Percentiles rank a stretch among this genome's conserved stretches.
Evolutionary conservation across 305 asterid genomes (phyloP).

Genomic region (Solanum hybrid): DNA sequence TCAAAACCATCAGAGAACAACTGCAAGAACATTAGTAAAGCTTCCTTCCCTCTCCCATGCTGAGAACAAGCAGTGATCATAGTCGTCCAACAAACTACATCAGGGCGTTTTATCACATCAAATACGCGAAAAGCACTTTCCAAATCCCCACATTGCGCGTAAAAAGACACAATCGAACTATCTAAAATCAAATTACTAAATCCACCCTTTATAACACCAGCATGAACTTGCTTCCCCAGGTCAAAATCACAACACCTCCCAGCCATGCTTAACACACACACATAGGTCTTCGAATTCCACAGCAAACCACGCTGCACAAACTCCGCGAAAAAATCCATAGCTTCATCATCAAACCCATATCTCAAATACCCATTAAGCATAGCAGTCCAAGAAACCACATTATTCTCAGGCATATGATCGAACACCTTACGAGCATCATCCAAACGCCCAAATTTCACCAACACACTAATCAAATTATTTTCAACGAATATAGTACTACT

Average conservation of each 20-base stretch:
- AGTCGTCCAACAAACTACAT: slow-evolving; percentile 79
- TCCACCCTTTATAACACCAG: slow-evolving; percentile 40
- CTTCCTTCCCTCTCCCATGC: slow-evolving; percentile 41
- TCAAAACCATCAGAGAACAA: slow-evolving; percentile 59
- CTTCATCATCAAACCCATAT: slow-evolving; percentile 41
- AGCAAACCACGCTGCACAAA: slow-evolving; percentile 40
- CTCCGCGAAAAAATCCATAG: slow-evolving; percentile 36
- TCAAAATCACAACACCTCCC: slow-evolving; percentile 36
- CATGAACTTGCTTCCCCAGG: slow-evolving; percentile 76
- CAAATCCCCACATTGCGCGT: slow-evolving; percentile 59
- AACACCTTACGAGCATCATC: slow-evolving; percentile 58
- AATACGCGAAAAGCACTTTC: slow-evolving; percentile 46
- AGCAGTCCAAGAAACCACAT: slow-evolving; percentile 87
- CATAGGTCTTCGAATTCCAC: slow-evolving; percentile 65
- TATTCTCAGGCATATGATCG: slow-evolving; percentile 57
- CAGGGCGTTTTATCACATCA: slow-evolving; percentile 41
- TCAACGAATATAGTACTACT: slow-evolving; percentile 28
- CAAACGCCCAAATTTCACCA: slow-evolving; percentile 44
- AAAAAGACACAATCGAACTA: slow-evolving; percentile 54
- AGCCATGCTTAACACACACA: slow-evolving; percentile 54
- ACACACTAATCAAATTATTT: slow-evolving; percentile 53
- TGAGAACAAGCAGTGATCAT: slow-evolving; percentile 79
- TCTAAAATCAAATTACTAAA: slow-evolving; percentile 50
- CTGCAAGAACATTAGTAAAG: slow-evolving; percentile 37
- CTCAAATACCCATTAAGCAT: slow-evolving; percentile 75